These are phyloP conservation scores for Kappamyces sp. DNA, from an alignment of 192 early-diverging fungal species.

Conservation along the genomic window DNA sequence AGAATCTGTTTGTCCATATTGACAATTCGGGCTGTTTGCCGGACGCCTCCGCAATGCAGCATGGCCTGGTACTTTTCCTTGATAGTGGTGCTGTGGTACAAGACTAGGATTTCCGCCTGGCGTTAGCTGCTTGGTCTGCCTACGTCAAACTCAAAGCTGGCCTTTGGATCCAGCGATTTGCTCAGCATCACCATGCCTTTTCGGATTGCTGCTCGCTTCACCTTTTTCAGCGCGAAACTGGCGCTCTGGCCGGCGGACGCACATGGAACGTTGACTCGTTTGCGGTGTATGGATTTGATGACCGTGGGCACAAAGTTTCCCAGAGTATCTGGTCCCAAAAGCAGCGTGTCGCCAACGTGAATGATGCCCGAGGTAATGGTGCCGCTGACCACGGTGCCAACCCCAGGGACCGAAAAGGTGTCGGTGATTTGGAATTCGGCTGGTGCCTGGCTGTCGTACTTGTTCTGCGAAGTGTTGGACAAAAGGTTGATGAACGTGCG, in stretches of 20 bases:
- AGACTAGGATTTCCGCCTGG: conserved; percentile 82
- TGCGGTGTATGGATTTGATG: conserved; percentile 84
- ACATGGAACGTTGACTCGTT: conserved; percentile 69
- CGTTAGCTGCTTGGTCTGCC: background rate
- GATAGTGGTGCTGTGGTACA: conserved; percentile 91
- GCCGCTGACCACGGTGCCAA: conserved; percentile 86
- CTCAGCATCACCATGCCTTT: conserved; percentile 81
- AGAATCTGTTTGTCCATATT: conserved; percentile 64
- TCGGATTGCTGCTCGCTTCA: conserved; percentile 69
- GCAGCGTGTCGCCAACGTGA: conserved; percentile 71
- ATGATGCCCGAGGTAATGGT: conserved; percentile 68
- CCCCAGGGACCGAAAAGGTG: conserved; percentile 84
- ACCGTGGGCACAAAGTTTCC: conserved; percentile 73
- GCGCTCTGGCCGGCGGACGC: conserved; percentile 81
- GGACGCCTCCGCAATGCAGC: conserved; percentile 82
- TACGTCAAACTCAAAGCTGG: conserved; percentile 14
- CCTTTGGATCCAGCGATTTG: conserved; percentile 8
- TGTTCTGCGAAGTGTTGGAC: conserved; percentile 48
- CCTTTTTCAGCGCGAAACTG: conserved; percentile 77
- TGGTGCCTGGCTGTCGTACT: conserved; percentile 52
- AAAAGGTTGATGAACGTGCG: conserved; percentile 82
- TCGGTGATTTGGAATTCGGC: conserved; percentile 86
- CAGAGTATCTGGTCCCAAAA: conserved; percentile 79
- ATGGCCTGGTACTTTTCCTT: conserved; percentile 88
- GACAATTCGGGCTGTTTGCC: conserved; percentile 82